Evolutionary conservation across 768 basidiomycete species (phyloP), one percentile per base, ranked within the genome.

Genomic region (Termitomyces sp.): DNA sequence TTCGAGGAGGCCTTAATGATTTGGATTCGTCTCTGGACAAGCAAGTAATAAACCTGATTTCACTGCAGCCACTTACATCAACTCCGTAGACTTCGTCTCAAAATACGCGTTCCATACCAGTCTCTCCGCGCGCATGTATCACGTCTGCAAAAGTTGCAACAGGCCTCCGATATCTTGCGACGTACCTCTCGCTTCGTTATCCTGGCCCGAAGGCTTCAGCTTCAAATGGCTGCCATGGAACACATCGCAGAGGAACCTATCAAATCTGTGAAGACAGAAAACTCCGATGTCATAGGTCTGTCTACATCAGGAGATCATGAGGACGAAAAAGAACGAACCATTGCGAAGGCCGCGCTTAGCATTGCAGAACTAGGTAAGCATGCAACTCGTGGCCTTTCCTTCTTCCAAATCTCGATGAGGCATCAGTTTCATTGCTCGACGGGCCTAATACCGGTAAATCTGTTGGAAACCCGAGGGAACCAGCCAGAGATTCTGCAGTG

Each of bases 321-420:
- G 65, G 89, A 92, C 30, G 90, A 93, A 63, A 87, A 86, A 69
- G 95, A 97, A 67, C 80, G 96, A 9, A 84, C 84, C 16, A 86
- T 98, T 65, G 89, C 94, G 2, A 95, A 95, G 71, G 95, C 96
- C 2, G 96, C 95, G n/a, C 75, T 98, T 65, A 95, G 86, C 39
- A 86, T 98, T 9, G 93, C 95, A 0, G 96, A 99, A 70, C 77
- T 98, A 43, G 80, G 94, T 93, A 60, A 64, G 88, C 75, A 33
- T 24, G 10, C n/a, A 34, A 40, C 44, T n/a, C 43, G 27, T 22
- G 33, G 24, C 43, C 6, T 56, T n/a, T 53, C 43, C 36, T n/a
- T 53, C 43, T 33, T 52, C 46, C 34, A 32, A 37, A 27, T 36
- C n/a, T 16, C 13, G 63, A 53, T 68, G 39, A 44, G 40, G 33